Evolutionary conservation across 169 alveolate species (phyloP).

Genomic region (Plasmodium inui): DNA sequence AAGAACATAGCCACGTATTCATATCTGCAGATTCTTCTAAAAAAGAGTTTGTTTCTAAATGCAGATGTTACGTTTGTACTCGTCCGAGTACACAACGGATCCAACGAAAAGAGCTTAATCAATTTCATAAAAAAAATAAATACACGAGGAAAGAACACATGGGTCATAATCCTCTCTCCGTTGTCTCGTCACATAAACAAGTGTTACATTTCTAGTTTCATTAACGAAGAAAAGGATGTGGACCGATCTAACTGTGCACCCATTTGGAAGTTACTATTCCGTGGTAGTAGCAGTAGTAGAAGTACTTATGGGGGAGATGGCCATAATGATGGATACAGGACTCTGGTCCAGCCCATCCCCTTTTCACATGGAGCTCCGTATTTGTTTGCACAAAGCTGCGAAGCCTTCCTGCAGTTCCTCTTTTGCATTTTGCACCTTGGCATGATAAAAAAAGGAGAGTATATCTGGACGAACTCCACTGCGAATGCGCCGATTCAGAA

Average conservation of each 20-base stretch:
- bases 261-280: neutral
- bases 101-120: slow-evolving; percentile 5
- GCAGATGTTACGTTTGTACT: slow-evolving; percentile 32
- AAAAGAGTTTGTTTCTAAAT: slow-evolving; percentile 40
- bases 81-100: slow-evolving; percentile 7
- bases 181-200: slow-evolving; percentile 58
- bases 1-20: slow-evolving; percentile 35
- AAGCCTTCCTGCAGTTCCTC: neutral
- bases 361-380: neutral
- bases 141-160: neutral
- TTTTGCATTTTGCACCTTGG: neutral
- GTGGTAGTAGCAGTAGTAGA: too few species aligned
- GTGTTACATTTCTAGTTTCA: slow-evolving; percentile 36
- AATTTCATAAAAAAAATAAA: slow-evolving; percentile 47
- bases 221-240: slow-evolving; percentile 35
- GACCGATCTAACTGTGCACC: slow-evolving; percentile 20
- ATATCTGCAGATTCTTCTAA: slow-evolving; percentile 31
- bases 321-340: neutral
- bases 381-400: neutral
- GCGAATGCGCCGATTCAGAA: neutral
- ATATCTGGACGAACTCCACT: neutral
- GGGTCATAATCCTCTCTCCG: slow-evolving; percentile 32
- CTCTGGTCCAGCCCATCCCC: neutral
- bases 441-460: neutral
- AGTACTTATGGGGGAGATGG: neutral